Conservation (phyloP, 1,284 basidiomycete genomes). For the Sporisorium iseilematis-ciliati region DNA sequence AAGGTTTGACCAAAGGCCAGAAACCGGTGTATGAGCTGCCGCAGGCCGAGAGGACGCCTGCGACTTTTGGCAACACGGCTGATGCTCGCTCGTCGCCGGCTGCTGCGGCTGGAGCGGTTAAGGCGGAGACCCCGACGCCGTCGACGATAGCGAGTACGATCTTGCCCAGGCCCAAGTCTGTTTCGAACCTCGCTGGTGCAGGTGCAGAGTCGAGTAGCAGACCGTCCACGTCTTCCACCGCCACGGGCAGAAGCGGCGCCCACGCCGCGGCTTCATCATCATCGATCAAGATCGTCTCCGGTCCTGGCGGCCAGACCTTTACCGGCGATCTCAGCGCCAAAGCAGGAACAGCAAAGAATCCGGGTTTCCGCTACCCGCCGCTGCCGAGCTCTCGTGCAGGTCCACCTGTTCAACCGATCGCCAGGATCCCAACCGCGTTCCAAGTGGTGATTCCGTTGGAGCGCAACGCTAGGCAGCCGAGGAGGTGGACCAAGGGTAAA, state of each 20-base stretch:
- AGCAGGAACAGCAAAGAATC: slow-evolving; percentile 44
- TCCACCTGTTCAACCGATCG: slow-evolving; percentile 54
- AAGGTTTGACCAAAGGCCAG: slow-evolving; percentile 66
- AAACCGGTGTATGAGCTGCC: slow-evolving; percentile 65
- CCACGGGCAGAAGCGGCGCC: neutral
- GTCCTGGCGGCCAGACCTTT: slow-evolving; percentile 33
- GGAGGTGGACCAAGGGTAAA: slow-evolving; percentile 50
- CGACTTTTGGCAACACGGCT: slow-evolving; percentile 42
- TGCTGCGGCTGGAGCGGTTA: slow-evolving; percentile 14
- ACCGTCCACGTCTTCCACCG: neutral
- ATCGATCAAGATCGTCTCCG: slow-evolving; percentile 43
- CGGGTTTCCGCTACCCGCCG: slow-evolving; percentile 57
- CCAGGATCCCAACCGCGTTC: slow-evolving; percentile 53
- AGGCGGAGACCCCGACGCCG: slow-evolving; percentile 29
- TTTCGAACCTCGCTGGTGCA: slow-evolving; percentile 9
- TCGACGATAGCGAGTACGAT: neutral
- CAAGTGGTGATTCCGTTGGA: slow-evolving; percentile 56
- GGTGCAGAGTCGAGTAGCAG: slow-evolving; percentile 4
- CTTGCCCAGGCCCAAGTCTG: slow-evolving; percentile 14
- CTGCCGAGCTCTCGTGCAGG: slow-evolving; percentile 46
- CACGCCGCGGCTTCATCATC: neutral
- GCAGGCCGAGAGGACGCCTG: slow-evolving; percentile 43
- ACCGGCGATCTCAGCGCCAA: slow-evolving; percentile 46
- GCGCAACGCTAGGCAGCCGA: slow-evolving; percentile 31
- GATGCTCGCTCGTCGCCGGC: slow-evolving; percentile 21